A percentile compares a stretch with the other conserved stretches of the same genome.
Conservation (phyloP, 1,284 basidiomycete species). For the Violaceomyces palustris region DNA sequence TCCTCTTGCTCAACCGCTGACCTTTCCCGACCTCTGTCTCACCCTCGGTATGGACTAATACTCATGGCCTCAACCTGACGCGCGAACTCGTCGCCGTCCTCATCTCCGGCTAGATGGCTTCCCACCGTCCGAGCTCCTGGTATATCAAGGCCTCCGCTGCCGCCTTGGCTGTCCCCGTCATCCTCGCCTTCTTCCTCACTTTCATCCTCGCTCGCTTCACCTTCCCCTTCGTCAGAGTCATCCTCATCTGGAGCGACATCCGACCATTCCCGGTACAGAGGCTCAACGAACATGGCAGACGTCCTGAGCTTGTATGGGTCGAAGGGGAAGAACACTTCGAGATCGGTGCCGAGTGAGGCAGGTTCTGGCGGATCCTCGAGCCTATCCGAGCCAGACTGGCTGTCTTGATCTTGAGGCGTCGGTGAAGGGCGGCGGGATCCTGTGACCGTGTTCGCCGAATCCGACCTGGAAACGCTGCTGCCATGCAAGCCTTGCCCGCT, state of each 20-base stretch:
- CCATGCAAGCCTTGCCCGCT: no score
- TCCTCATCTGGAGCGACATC: slow-evolving; percentile 55
- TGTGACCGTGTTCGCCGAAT: no score
- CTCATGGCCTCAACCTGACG: slow-evolving; percentile 49
- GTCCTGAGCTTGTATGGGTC: slow-evolving; percentile 86
- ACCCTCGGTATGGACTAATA: slow-evolving; percentile 37
- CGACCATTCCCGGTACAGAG: slow-evolving; percentile 59
- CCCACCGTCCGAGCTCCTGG: slow-evolving; percentile 4
- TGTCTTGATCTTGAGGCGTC: no score
- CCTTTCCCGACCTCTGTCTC: no score
- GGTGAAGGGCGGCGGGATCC: no score
- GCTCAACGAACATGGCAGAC: slow-evolving; percentile 56
- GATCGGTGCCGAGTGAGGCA: no score
- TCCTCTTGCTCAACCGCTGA: not conserved
- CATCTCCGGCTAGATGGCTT: slow-evolving; percentile 2
- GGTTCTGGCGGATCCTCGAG: no score
- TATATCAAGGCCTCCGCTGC: slow-evolving; percentile 6
- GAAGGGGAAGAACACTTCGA: slow-evolving; percentile 96
- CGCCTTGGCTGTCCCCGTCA: slow-evolving; percentile 14
- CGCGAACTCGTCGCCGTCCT: slow-evolving; percentile 22
- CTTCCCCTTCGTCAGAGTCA: no score
- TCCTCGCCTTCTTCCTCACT: slow-evolving; percentile 33
- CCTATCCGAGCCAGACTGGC: no score
- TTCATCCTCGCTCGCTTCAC: slow-evolving; percentile 25
- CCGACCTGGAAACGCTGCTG: no score